These are phyloP conservation scores for Trichophyton equinum DNA, from an alignment of 2,329 filamentous ascomycete genomes.

Conservation along the genomic window DNA sequence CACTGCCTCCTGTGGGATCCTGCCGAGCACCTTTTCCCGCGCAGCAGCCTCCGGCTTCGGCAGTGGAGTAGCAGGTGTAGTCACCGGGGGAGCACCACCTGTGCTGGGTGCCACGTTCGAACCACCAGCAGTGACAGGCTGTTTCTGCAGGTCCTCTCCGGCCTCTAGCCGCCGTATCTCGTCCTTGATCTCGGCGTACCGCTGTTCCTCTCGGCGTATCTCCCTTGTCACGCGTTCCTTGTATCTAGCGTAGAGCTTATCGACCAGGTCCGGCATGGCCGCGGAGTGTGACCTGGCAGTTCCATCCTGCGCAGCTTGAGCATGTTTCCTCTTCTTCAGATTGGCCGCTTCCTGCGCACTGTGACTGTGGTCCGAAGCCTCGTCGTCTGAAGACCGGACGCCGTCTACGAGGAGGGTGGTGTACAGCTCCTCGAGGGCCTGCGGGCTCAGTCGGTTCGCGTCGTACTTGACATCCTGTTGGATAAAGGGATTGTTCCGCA, in stretches of 20 bases:
- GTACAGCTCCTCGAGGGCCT: slow-evolving; percentile 69
- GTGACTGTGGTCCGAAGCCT: neutral
- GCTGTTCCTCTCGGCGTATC: slow-evolving; percentile 62
- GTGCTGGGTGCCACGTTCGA: neutral
- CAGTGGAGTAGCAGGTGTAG: neutral
- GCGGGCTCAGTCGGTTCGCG: slow-evolving; percentile 58
- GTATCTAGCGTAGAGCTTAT: slow-evolving; percentile 64
- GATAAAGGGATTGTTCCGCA: slow-evolving; percentile 63
- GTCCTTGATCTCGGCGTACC: slow-evolving; percentile 49
- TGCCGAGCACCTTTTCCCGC: neutral
- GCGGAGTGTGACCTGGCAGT: slow-evolving; percentile 55
- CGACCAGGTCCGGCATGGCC: slow-evolving; percentile 57
- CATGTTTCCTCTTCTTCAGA: slow-evolving; percentile 63
- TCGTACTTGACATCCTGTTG: slow-evolving; percentile 60
- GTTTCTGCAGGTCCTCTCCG: slow-evolving; percentile 6
- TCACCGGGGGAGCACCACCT: neutral
- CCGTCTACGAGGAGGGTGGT: slow-evolving; percentile 50
- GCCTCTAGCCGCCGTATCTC: slow-evolving; percentile 59
- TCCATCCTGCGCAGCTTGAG: slow-evolving; percentile 51
- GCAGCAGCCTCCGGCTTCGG: neutral
- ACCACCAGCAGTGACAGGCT: neutral
- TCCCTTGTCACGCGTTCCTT: slow-evolving; percentile 54
- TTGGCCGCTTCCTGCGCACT: slow-evolving; percentile 35
- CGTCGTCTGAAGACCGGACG: slow-evolving; percentile 2
- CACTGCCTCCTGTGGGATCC: neutral